Base-by-base conservation (phyloP, 805 yeast species). In the Alloascoidea hylecoeti region DNA sequence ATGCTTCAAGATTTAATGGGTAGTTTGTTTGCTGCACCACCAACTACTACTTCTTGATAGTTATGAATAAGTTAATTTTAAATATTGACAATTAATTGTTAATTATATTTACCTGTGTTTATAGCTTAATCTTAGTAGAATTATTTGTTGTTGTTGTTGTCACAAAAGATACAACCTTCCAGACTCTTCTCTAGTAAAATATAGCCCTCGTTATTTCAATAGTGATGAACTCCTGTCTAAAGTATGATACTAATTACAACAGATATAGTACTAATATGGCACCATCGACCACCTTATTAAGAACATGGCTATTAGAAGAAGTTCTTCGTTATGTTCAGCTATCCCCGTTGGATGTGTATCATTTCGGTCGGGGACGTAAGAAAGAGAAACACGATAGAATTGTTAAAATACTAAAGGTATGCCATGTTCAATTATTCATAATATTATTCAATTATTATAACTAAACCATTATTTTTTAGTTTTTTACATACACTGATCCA, bases 1-100 rank as follows among this genome's bases (percentile, higher is more conserved):
- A 55, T 77, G 48, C 54, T 81, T 45, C 80, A 74, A 55, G 78
- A 75, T 46, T 63, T 89, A 66, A 83, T 92, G 94, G 71, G 80
- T 15, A 76, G 80, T 17, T 56, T 79, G 33, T 53, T 78, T 36
- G 70, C 71, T 18, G 70, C 75, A 6, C 44, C 42, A 13, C 30
- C 30, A 23, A 9, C 30, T 23, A 23, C 30, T n/a, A n/a, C n/a
- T n/a, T n/a, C n/a, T n/a, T n/a, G n/a, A n/a, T n/a, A n/a, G n/a
- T n/a, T n/a, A n/a, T n/a, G n/a, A n/a, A n/a, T n/a, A n/a, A n/a
- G n/a, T n/a, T n/a, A n/a, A n/a, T n/a, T n/a, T n/a, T n/a, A n/a
- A n/a, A n/a, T n/a, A n/a, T n/a, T n/a, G n/a, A n/a, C n/a, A n/a
- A n/a, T n/a, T n/a, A n/a, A n/a, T n/a, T n/a, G n/a, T n/a, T n/a